Conservation (phyloP, 202 grass and related monocot species). For the Schoenoplectus triqueter region DNA sequence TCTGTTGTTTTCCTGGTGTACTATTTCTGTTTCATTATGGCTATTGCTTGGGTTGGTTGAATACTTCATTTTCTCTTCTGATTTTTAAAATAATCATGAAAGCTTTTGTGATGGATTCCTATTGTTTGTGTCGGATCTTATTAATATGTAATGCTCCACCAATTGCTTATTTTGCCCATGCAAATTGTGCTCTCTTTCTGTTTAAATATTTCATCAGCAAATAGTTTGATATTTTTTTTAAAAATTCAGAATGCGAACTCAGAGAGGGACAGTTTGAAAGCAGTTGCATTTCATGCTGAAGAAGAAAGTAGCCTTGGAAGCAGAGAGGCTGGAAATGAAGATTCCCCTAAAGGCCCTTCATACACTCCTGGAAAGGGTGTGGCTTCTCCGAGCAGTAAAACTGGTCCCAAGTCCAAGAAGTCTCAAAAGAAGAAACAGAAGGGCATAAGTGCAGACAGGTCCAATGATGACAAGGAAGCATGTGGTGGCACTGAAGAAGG, state of each 20-base stretch:
- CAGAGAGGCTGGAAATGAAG: conserved; percentile 70
- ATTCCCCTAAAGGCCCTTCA: conserved; percentile 55
- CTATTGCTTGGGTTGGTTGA: too few species aligned
- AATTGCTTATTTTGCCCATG: neutral
- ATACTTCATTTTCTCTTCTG: too few species aligned
- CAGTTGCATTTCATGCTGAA: conserved; percentile 64
- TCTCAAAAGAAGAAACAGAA: conserved; percentile 64
- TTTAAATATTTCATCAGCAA: conserved; percentile 4
- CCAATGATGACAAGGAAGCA: conserved; percentile 91
- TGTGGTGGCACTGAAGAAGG: conserved; percentile 98
- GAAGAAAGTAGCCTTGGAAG: conserved; percentile 73
- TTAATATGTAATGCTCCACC: too few species aligned
- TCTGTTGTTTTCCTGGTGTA: conserved; percentile 14
- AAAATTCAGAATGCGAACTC: conserved; percentile 69
- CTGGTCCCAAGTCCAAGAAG: conserved; percentile 67
- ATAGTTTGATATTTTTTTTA: neutral
- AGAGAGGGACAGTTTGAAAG: conserved; percentile 85
- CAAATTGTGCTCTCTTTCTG: conserved; percentile 1
- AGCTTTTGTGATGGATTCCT: too few species aligned
- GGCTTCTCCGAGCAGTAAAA: conserved; percentile 49
- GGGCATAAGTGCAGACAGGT: conserved; percentile 48
- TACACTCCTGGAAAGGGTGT: conserved; percentile 53
- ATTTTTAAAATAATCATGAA: too few species aligned
- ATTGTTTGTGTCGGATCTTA: too few species aligned
- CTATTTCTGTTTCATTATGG: too few species aligned